phyloP scores from a whole-genome alignment of 768 basidiomycete species.

The Pisolithus sp. region DNA sequence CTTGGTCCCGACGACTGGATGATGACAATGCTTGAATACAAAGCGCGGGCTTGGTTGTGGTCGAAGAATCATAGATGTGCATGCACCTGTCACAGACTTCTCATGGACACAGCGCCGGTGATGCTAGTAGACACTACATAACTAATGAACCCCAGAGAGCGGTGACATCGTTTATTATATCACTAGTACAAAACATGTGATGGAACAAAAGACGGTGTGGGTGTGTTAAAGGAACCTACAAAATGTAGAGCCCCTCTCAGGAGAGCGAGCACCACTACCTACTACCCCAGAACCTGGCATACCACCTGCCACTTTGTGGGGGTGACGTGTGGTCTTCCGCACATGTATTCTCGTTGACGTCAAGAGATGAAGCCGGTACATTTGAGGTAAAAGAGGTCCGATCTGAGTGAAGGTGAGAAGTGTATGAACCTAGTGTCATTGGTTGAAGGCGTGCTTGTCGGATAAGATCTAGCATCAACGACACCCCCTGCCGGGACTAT shows the following conservation, averaged over 20 bases:
- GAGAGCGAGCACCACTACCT: constrained; percentile 6
- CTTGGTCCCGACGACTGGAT: not conserved
- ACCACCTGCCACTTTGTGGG: constrained; percentile 18
- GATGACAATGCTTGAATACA: no score
- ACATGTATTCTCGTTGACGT: constrained; percentile 8
- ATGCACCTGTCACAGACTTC: no score
- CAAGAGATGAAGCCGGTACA: constrained; percentile 10
- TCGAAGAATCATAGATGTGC: no score
- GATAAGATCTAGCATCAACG: constrained; percentile 69
- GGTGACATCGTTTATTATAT: no score
- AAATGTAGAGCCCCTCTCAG: not conserved
- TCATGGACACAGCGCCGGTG: no score
- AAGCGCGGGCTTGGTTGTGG: no score
- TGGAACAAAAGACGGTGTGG: no score
- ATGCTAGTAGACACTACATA: no score
- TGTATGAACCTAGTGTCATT: constrained; percentile 37
- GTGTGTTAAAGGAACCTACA: no score
- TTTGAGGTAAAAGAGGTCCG: constrained; percentile 24
- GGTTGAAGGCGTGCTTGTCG: constrained; percentile 68
- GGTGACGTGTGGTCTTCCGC: constrained; percentile 10
- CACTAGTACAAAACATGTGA: no score
- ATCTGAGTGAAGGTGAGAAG: constrained; percentile 28
- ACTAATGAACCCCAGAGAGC: no score
- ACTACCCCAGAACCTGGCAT: constrained; percentile 20
- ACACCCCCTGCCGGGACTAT: constrained; percentile 84